Percentiles rank a stretch among this genome's conserved stretches.
Evolutionary conservation across 83 land plant species (phyloP).

Genomic region (Picea abies): DNA sequence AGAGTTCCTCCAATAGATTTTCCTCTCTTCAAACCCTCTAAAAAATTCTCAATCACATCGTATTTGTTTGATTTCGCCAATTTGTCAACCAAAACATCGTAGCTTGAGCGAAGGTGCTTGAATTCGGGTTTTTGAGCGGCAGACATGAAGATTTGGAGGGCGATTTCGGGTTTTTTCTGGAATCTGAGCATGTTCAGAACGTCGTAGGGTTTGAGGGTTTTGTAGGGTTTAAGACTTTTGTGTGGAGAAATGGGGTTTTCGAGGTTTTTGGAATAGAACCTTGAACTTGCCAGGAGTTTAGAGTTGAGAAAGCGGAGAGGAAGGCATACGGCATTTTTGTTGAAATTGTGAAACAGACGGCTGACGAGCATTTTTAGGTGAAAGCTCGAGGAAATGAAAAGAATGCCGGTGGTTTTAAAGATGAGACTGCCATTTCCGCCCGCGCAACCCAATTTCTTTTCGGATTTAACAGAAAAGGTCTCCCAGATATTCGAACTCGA

Average conservation of each 20-base stretch:
- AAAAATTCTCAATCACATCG: slow-evolving; percentile 36
- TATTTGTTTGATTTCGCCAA: slow-evolving; percentile 52
- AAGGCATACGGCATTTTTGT: neutral
- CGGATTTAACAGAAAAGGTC: too few species aligned
- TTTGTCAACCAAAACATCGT: slow-evolving; percentile 59
- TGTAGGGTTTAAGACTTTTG: slow-evolving; percentile 1
- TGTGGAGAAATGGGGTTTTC: too few species aligned
- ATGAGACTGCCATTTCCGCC: too few species aligned
- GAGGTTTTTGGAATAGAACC: slow-evolving; percentile 1
- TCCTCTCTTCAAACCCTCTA: slow-evolving; percentile 28
- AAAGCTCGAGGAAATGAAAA: neutral
- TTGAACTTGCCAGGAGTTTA: neutral
- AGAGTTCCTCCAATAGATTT: slow-evolving; percentile 27
- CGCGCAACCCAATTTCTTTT: too few species aligned
- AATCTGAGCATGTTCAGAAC: slow-evolving; percentile 30
- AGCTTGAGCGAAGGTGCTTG: slow-evolving; percentile 44
- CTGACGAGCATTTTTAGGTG: neutral
- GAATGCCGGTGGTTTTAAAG: neutral
- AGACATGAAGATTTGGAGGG: slow-evolving; percentile 43
- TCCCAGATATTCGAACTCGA: too few species aligned
- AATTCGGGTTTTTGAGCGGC: slow-evolving; percentile 24
- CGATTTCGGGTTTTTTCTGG: slow-evolving; percentile 39
- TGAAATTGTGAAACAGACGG: neutral
- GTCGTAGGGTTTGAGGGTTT: slow-evolving; percentile 11
- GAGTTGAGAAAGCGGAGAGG: neutral